A percentile compares a stretch with the other conserved stretches of the same genome.
These are phyloP conservation scores for Phaeosphaeria sp. DNA, from an alignment of 2,329 filamentous ascomycete species.

Conservation along the genomic window DNA sequence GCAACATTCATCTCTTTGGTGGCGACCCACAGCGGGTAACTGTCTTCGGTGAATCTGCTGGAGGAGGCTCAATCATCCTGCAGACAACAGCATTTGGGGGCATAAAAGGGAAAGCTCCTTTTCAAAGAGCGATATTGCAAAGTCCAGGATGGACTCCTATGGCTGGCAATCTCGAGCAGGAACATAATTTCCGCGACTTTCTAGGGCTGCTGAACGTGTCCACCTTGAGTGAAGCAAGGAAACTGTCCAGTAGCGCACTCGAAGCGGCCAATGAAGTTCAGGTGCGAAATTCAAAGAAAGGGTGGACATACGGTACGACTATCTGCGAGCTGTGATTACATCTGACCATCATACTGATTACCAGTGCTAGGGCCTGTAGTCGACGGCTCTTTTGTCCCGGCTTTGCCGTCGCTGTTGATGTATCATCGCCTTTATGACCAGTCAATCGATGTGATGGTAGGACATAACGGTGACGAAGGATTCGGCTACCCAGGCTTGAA, in stretches of 20 bases:
- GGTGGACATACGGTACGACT: not conserved
- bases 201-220: not conserved
- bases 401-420: not conserved
- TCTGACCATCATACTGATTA: too few relatives aligned
- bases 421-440: not conserved
- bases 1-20: slow-evolving; percentile 59
- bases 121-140: not conserved
- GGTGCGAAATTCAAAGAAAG: not conserved
- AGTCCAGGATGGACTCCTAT: not conserved
- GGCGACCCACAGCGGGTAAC: slow-evolving; percentile 51
- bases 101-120: not conserved
- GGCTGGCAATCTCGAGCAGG: not conserved
- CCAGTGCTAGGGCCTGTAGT: not conserved
- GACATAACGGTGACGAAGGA: not conserved
- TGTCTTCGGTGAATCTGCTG: slow-evolving; percentile 50
- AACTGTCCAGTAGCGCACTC: not conserved
- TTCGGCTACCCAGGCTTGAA: not conserved
- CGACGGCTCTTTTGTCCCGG: not conserved
- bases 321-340: not conserved
- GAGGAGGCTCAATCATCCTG: not conserved
- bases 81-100: not conserved
- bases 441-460: not conserved
- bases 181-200: not conserved
- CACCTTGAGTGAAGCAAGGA: not conserved
- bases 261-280: not conserved